Conservation (phyloP, 148 eudicot genomes). For the Pouteria glomerata region DNA sequence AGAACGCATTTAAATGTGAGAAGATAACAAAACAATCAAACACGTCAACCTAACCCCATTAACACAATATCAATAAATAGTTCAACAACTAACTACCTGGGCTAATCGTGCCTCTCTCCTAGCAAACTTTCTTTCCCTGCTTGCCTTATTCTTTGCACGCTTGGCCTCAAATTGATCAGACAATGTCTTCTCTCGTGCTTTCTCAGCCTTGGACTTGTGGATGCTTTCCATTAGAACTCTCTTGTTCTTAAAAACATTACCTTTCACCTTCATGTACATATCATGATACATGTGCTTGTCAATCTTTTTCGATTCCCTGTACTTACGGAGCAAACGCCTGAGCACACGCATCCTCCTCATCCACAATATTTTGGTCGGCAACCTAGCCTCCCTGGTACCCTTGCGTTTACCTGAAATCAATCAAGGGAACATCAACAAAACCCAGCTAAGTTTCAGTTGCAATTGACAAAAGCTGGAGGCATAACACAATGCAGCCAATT, state of each 20-base stretch:
- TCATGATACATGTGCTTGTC: conserved; percentile 94
- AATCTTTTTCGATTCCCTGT: conserved; percentile 77
- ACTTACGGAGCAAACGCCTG: conserved; percentile 77
- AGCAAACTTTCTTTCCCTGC: conserved; percentile 71
- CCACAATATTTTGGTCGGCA: conserved; percentile 77
- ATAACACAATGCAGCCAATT: background rate
- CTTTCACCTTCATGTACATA: conserved; percentile 91
- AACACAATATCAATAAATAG: no score
- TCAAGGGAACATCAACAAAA: background rate
- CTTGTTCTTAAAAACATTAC: conserved; percentile 85
- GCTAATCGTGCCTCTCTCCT: conserved; percentile 76
- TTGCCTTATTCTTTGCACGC: conserved; percentile 83
- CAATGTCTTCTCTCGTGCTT: conserved; percentile 84
- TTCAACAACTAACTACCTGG: conserved; percentile 28
- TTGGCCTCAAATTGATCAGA: conserved; percentile 88
- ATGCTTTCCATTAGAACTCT: conserved; percentile 82
- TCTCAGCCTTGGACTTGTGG: conserved; percentile 89
- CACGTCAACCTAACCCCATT: no score
- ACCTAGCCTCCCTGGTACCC: conserved; percentile 91
- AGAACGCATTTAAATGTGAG: no score
- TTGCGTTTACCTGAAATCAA: conserved; percentile 61
- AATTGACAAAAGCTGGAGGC: background rate
- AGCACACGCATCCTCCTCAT: conserved; percentile 88
- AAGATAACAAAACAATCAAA: no score
- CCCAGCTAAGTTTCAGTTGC: background rate